Conservation (phyloP, 208 protist genomes). For the Leishmania braziliensis region DNA sequence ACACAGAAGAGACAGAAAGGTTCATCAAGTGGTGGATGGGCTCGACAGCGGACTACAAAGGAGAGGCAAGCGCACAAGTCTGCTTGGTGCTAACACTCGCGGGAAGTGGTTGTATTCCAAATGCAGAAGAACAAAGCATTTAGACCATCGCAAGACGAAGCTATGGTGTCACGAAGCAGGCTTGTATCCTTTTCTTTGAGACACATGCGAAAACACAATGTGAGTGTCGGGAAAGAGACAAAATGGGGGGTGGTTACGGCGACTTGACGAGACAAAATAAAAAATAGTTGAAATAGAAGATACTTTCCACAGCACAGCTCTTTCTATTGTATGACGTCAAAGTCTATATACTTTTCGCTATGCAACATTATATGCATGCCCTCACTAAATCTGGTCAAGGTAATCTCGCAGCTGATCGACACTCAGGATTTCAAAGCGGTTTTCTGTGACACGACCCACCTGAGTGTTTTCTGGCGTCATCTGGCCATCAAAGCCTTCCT, state of each 20-base stretch:
- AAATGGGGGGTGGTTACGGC: background rate
- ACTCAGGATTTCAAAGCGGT: constrained; percentile 79
- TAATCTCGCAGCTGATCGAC: constrained; percentile 86
- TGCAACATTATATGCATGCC: constrained; percentile 1
- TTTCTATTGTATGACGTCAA: background rate
- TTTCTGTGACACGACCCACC: constrained; percentile 96
- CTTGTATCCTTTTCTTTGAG: background rate
- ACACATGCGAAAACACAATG: background rate
- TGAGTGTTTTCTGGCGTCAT: constrained; percentile 99
- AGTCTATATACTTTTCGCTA: constrained; percentile 7
- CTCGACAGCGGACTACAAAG: background rate
- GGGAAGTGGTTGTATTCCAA: background rate
- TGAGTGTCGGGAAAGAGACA: background rate
- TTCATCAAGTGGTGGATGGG: constrained; percentile 1
- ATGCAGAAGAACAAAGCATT: background rate
- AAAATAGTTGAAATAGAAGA: constrained; percentile 11
- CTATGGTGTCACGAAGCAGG: background rate
- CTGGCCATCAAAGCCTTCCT: constrained; percentile 96
- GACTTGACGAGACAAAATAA: background rate
- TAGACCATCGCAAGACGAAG: background rate
- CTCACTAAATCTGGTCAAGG: constrained; percentile 81
- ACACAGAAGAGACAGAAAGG: background rate
- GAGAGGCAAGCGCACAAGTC: background rate
- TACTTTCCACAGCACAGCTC: background rate
- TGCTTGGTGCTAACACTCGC: background rate